Evolutionary conservation across 139 green algal genomes (phyloP), one percentile per base, ranked within the genome.

Genomic region (Chlorella sp.): DNA sequence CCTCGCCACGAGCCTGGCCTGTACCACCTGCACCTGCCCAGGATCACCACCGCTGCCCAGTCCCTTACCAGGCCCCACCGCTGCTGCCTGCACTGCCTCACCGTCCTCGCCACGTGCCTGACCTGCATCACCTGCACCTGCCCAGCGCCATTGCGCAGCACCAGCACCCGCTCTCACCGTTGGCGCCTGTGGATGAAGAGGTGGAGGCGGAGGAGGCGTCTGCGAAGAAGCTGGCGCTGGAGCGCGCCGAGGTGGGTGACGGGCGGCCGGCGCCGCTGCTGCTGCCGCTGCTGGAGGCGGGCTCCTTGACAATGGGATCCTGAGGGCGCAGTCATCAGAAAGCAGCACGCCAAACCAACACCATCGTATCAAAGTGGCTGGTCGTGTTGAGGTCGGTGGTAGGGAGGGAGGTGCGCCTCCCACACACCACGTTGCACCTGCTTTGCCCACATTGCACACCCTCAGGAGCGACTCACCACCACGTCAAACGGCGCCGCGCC

Each of bases 241-340:
- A 20, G 61, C 33, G 49, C 17, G 42, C 17, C 49, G 10, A 10
- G 34, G 4, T n/a, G n/a, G 31, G 31, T 5, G 31, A 5, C 34
- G 32, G 32, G 49, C 2, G 29, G 4, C 35, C 71, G 63, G 22
- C 62, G 35, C 14, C n/a, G 42, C 62, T 66, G 35, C 62, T 36
- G 23, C 30, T 59, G 30, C 5, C 20, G 30, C 32, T 61, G 17
- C 70, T 69, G 50, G 10, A 5, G 24, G 69, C 62, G 22, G 83
- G 82, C 79, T 88, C 82, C 79, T 85, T 88, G 14, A 88, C 82
- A 26, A 71, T 62, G 23, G 78, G 74, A 22, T 84, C 78, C 77
- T 83, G 77, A 1, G 23, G 59, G 31, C 51, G 26, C 62, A n/a
- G 73, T 69, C 49, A n/a, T 29, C 55, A 64, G 22, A 20, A 64